Evolutionary conservation across 495 filamentous ascomycete species (phyloP), one percentile per base, ranked within the genome.

Genomic region (Hypoxylon fuscum): DNA sequence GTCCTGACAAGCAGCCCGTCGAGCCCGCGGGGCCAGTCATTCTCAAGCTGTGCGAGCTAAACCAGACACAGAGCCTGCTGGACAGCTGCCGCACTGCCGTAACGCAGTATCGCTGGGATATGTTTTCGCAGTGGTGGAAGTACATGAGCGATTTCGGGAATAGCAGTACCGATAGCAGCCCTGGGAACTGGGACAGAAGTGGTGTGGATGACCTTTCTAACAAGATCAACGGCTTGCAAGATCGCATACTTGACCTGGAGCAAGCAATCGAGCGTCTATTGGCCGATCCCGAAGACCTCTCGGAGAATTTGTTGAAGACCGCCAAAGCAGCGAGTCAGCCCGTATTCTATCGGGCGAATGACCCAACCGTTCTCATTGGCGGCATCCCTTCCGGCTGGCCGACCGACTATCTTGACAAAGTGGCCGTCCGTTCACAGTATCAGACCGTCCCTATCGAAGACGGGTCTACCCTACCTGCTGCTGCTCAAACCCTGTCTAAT

Each of bases 361-460:
- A 86, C 46, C 83, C 83, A 3, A 83, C 80, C 3, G 9, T 85
- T 0, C 55, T 78, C 0, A 45, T 85, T 3, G 75, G 70, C 0
- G 79, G 77, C 5, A 64, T 85, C 15, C 47, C 71, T 5, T 52
- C 73, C 1, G 79, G 77, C 5, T 85, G 81, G 81, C 74, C 75
- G 1, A 9, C 22, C 1, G 80, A 85, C 42, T 86, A 69, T 53
- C 50, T 75, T 2, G 73, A 82, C 2, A 64, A 55, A 0, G 29
- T 81, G 1, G 21, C 17, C 8, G 73, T 78, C 6, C 69, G 78
- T 4, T 37, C 81, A 2, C 49, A 63, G n/a, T 14, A 8, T 4
- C 69, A 83, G 58, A 35, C 71, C 0, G 51, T 62, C 25, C 23
- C 44, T 5, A 22, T 23, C 12, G 23, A 34, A 3, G 50, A 51